Conservation (phyloP, 768 basidiomycete species). For the Mycena latifolia region DNA sequence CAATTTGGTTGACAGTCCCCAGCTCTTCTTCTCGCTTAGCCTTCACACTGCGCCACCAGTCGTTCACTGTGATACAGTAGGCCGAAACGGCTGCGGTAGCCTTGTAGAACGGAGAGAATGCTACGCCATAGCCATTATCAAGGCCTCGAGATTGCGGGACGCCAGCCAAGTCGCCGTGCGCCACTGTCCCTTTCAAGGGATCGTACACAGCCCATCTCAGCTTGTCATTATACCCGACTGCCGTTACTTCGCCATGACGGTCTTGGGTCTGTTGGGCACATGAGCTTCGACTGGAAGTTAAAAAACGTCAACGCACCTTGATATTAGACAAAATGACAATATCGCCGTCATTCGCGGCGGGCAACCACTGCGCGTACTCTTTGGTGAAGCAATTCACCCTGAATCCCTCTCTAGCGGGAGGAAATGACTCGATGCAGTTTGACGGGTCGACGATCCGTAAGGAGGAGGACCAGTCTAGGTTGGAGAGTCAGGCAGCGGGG, state of each 20-base stretch:
- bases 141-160: conserved; percentile 52
- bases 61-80: conserved; percentile 57
- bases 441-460: conserved; percentile 68
- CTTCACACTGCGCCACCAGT: conserved; percentile 63
- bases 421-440: conserved; percentile 46
- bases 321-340: conserved; percentile 63
- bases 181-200: conserved; percentile 48
- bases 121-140: conserved; percentile 51
- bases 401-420: conserved; percentile 41
- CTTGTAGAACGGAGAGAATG: conserved; percentile 59
- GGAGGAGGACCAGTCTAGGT: conserved; percentile 59
- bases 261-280: neutral
- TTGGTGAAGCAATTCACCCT: conserved; percentile 66
- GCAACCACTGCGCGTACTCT: conserved; percentile 62
- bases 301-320: conserved; percentile 53
- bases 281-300: conserved; percentile 1
- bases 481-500: conserved; percentile 3
- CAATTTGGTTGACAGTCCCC: conserved; percentile 40
- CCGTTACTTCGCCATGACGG: conserved; percentile 42
- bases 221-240: conserved; percentile 56
- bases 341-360: conserved; percentile 60
- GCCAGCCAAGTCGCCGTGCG: conserved; percentile 51
- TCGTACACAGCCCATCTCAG: conserved; percentile 71
- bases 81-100: conserved; percentile 53
- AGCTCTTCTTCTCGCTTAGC: conserved; percentile 34